Base-by-base conservation (phyloP, 2,329 filamentous ascomycete species). In the Xylariaceae sp. region DNA sequence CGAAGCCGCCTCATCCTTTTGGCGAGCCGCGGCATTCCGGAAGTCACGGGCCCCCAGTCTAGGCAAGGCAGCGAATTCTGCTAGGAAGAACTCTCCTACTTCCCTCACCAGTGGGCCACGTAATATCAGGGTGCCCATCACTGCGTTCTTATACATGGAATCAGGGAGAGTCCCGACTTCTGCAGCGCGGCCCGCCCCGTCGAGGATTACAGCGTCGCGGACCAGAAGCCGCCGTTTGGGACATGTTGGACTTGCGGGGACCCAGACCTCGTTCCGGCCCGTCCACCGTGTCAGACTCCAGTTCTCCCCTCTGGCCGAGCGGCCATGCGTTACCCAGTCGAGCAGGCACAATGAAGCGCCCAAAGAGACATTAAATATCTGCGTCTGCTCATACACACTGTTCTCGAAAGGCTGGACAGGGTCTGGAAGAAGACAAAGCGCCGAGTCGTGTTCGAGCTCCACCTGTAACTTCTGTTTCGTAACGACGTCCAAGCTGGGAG, bases 281-380 rank as follows among this genome's bases (percentile, higher is more conserved):
- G 71, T 77, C 79, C 92, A 97, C 46, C 73, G 74, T 40, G 74
- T 68, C 44, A 96, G 81, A 51, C 81, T 82, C 92, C 92, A 98
- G 47, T 87, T 74, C 64, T 98, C 92, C 16, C 88, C 89, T 32
- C 85, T 77, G 4, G 92, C 89, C 4, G 73, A 78, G 13, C 92
- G 78, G 6, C 92, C 92, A 56, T 90, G 85, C 2, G 82, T 94
- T 5, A 97, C 88, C 92, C 92, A 98, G 62, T 98, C 92, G 31
- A 95, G 68, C 2, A 94, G 73, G 57, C 88, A 94, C 11, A 97
- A 65, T 28, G 83, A 80, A 51, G 70, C 76, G 5, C 56, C 63
- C 7, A 67, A 64, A 6, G 68, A 68, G 35, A 83, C 63, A 24
- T 74, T 74, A 62, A 96, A 96, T 14, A 79, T 74, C 62, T 97